phyloP scores from a whole-genome alignment of 441 rosid genomes.

The Corymbia citriodora region DNA sequence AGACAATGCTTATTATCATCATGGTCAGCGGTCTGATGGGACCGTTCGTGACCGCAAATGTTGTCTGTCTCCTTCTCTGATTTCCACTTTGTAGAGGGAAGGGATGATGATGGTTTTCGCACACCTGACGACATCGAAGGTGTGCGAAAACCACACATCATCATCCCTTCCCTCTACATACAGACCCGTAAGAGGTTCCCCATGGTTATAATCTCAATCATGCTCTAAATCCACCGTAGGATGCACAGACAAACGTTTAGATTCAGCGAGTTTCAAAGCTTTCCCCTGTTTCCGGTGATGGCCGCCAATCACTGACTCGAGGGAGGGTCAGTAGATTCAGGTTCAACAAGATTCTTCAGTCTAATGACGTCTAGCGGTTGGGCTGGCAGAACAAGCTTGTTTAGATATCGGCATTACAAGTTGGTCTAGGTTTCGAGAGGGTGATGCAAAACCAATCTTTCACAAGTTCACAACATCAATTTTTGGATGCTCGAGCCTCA shows the following conservation, averaged over 20 bases:
- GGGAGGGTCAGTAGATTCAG: neutral
- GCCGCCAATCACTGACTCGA: neutral
- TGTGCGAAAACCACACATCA: no score
- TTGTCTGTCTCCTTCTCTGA: neutral
- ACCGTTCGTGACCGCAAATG: neutral
- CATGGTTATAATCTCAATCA: neutral
- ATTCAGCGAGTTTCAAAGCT: no score
- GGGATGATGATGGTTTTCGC: neutral
- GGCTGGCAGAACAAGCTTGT: no score
- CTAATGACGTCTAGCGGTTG: no score
- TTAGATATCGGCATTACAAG: neutral
- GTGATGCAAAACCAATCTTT: neutral
- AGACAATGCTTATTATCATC: neutral
- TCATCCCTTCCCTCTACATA: no score
- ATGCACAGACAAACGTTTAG: neutral
- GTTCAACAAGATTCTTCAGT: no score
- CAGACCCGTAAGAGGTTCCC: neutral
- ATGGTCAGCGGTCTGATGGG: neutral
- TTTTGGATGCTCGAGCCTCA: neutral
- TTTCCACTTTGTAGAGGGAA: neutral
- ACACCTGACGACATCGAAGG: neutral
- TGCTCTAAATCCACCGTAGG: neutral
- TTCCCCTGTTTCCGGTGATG: neutral
- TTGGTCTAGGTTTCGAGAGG: neutral
- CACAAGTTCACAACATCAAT: neutral